phyloP scores from a whole-genome alignment of 768 basidiomycete genomes.

The button mushroom (Agaricus bisporus) region DNA sequence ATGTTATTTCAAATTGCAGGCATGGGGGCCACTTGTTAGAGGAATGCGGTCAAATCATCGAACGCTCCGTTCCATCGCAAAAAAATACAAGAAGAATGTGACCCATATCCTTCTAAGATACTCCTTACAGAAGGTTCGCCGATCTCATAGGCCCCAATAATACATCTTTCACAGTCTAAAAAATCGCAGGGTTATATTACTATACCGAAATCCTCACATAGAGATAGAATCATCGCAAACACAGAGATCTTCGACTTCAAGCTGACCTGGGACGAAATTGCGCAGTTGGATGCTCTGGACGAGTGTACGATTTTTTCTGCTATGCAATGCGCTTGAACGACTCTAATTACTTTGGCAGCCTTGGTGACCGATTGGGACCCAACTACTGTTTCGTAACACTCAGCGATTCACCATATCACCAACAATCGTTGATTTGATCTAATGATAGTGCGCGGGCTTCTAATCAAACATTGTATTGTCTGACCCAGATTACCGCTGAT shows the following conservation, averaged over 20 bases:
- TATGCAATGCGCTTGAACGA: not conserved
- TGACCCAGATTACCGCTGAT: slow-evolving; percentile 7
- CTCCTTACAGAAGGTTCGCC: slow-evolving; percentile 65
- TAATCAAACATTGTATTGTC: not conserved
- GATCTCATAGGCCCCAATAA: not conserved
- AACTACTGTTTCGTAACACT: slow-evolving; percentile 15
- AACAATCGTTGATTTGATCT: not conserved
- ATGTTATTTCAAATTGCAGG: slow-evolving; percentile 29
- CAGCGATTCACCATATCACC: not conserved
- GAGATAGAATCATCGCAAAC: slow-evolving; percentile 48
- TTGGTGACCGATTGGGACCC: slow-evolving; percentile 39
- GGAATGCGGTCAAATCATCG: slow-evolving; percentile 61
- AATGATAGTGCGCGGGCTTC: not conserved
- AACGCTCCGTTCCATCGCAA: slow-evolving; percentile 36
- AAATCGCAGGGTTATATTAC: slow-evolving; percentile 46
- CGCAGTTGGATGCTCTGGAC: slow-evolving; percentile 44
- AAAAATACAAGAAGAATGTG: slow-evolving; percentile 51
- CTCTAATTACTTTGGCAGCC: slow-evolving; percentile 16
- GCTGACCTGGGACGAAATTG: slow-evolving; percentile 43
- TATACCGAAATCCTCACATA: slow-evolving; percentile 57
- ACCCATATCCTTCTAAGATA: slow-evolving; percentile 65
- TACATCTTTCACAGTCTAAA: not conserved
- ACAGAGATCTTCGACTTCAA: slow-evolving; percentile 59
- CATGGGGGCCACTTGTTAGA: slow-evolving; percentile 70
- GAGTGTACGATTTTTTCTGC: slow-evolving; percentile 31